Conservation (phyloP, 164 flowering plant species). For the Saururus chinensis region DNA sequence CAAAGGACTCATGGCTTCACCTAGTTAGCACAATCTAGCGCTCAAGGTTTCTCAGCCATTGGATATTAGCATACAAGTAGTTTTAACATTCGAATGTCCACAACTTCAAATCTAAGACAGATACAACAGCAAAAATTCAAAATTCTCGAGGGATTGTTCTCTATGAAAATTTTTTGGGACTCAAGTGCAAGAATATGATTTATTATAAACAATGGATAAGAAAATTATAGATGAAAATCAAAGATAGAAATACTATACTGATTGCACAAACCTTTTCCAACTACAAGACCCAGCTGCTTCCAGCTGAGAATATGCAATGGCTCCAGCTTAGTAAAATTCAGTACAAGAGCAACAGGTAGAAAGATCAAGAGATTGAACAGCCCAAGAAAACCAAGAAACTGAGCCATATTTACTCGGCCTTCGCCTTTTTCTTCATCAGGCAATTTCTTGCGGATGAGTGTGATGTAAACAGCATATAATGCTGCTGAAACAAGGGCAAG, state of each 20-base stretch:
- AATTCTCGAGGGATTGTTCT: no score
- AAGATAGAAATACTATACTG: neutral
- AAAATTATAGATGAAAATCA: no score
- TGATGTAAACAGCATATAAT: slow-evolving; percentile 76
- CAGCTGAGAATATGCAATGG: slow-evolving; percentile 48
- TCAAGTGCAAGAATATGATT: neutral
- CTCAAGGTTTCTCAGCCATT: no score
- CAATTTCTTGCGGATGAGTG: slow-evolving; percentile 74
- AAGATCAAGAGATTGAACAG: slow-evolving; percentile 77
- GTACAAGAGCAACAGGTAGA: slow-evolving; percentile 72
- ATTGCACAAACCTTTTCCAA: slow-evolving; percentile 69
- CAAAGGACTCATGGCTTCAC: no score
- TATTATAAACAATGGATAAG: neutral
- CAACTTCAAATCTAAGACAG: no score
- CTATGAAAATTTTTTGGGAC: neutral
- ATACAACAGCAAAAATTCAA: no score
- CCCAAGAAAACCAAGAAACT: slow-evolving; percentile 92
- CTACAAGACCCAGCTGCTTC: slow-evolving; percentile 69
- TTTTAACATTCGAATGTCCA: no score
- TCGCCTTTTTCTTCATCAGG: slow-evolving; percentile 69
- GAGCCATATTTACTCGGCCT: slow-evolving; percentile 75
- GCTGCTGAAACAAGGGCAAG: slow-evolving; percentile 70
- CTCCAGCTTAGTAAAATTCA: slow-evolving; percentile 59
- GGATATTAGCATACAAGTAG: no score
- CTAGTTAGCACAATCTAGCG: no score